A percentile compares a stretch with the other conserved stretches of the same genome.
Evolutionary conservation across 805 yeast genomes (phyloP).

Genomic region (Yamadazyma olivae): DNA sequence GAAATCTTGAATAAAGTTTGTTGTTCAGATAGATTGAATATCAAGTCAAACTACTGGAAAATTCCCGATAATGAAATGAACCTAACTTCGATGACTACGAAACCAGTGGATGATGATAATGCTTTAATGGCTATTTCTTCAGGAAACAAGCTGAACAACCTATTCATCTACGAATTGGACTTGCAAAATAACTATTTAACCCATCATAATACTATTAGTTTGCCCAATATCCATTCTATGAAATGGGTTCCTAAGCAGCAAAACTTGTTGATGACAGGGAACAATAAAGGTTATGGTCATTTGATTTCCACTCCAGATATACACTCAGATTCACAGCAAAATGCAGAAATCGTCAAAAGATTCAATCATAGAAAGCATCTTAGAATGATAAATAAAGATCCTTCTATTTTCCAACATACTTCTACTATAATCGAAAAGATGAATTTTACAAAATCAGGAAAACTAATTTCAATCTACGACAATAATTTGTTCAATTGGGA

Average conservation of each 20-base stretch:
- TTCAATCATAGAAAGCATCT: slow-evolving; percentile 77
- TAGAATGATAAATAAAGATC: slow-evolving; percentile 24
- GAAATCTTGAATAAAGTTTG: slow-evolving; percentile 41
- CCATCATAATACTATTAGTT: slow-evolving; percentile 56
- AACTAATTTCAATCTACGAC: slow-evolving; percentile 61
- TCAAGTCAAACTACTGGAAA: slow-evolving; percentile 44
- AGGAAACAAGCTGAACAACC: slow-evolving; percentile 42
- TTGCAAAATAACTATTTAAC: slow-evolving; percentile 39
- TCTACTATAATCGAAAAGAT: slow-evolving; percentile 25
- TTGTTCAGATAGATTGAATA: slow-evolving; percentile 36
- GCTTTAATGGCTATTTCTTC: slow-evolving; percentile 53
- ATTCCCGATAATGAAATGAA: slow-evolving; percentile 42
- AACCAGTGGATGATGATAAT: slow-evolving; percentile 6
- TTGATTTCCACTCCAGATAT: slow-evolving; percentile 62
- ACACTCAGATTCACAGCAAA: slow-evolving; percentile 26
- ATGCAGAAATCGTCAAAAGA: slow-evolving; percentile 73
- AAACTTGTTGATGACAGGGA: slow-evolving; percentile 63
- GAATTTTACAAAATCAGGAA: slow-evolving; percentile 29
- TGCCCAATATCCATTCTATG: slow-evolving; percentile 53
- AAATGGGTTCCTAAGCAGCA: slow-evolving; percentile 48
- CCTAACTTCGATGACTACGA: slow-evolving; percentile 43
- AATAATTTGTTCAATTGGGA: slow-evolving; percentile 80
- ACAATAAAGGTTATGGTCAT: slow-evolving; percentile 71
- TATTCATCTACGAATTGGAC: slow-evolving; percentile 50
- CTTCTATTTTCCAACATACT: slow-evolving; percentile 16